Conservation (phyloP, 495 filamentous ascomycete genomes). For the Penicillium silybi region DNA sequence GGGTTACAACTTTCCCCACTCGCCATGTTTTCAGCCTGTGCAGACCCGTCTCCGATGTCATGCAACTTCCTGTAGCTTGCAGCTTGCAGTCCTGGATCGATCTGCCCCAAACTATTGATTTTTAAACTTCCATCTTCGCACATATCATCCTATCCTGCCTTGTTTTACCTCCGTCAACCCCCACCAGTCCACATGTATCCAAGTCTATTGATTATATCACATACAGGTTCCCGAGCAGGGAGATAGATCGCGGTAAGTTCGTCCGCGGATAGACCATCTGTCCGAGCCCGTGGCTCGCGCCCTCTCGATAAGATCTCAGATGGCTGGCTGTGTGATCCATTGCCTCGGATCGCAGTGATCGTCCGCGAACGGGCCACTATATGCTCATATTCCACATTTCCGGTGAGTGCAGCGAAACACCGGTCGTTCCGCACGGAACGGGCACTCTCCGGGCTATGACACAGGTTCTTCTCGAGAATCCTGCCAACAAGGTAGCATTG, state of each 20-base stretch:
- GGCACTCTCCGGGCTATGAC: neutral
- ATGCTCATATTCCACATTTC: neutral
- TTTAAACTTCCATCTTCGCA: neutral
- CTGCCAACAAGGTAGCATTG: neutral
- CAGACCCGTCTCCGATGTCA: neutral
- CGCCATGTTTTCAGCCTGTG: neutral
- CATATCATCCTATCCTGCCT: neutral
- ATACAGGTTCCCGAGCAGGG: too few species aligned
- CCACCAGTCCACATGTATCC: neutral
- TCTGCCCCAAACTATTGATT: neutral
- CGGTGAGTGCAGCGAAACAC: neutral
- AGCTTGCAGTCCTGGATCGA: neutral
- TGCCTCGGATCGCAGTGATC: neutral
- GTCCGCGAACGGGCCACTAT: neutral
- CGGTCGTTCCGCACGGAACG: neutral
- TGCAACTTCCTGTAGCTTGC: neutral
- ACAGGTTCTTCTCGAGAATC: neutral
- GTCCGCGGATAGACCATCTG: neutral
- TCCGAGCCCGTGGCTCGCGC: neutral
- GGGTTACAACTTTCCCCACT: neutral
- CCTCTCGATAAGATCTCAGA: neutral
- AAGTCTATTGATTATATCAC: too few species aligned
- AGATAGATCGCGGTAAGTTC: neutral
- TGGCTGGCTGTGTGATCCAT: neutral
- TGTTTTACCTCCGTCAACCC: neutral